These are phyloP conservation scores for Haplosporangium sp. DNA, from an alignment of 371 early-diverging fungal species.

Conservation along the genomic window DNA sequence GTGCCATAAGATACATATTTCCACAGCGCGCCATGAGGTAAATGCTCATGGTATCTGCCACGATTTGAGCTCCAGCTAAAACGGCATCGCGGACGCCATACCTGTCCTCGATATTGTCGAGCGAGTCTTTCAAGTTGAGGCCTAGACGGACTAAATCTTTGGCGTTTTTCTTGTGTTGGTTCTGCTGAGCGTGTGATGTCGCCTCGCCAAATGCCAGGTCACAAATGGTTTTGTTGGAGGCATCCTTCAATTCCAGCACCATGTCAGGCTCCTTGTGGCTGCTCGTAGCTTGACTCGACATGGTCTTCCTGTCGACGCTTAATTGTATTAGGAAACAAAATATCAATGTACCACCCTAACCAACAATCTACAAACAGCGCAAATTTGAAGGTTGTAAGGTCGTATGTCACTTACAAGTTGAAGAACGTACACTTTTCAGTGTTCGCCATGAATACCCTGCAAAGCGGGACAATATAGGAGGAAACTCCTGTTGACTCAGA, in stretches of 20 bases:
- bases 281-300: constrained; percentile 2
- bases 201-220: constrained; percentile 19
- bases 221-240: constrained; percentile 15
- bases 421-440: constrained; percentile 6
- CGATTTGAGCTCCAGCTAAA: constrained; percentile 7
- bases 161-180: constrained; percentile 22
- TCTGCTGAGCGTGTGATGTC: constrained; percentile 16
- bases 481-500: constrained; percentile 21
- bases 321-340: constrained; percentile 6
- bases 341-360: not conserved
- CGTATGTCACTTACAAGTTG: constrained; percentile 26
- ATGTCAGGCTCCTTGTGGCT: constrained; percentile 23
- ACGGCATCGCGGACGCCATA: constrained; percentile 12
- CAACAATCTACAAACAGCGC: not conserved
- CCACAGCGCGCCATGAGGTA: constrained; percentile 1
- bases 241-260: constrained; percentile 20
- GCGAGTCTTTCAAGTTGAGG: constrained; percentile 12
- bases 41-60: constrained; percentile 5
- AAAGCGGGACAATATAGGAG: constrained; percentile 15
- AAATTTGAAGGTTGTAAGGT: not conserved
- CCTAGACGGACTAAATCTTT: constrained; percentile 29
- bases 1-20: constrained; percentile 3
- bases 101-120: constrained; percentile 17
- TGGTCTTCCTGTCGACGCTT: constrained; percentile 16
- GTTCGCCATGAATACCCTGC: constrained; percentile 13